These are phyloP conservation scores for Fusarium sp. DNA, from an alignment of 2,329 filamentous ascomycete species.

Conservation along the genomic window DNA sequence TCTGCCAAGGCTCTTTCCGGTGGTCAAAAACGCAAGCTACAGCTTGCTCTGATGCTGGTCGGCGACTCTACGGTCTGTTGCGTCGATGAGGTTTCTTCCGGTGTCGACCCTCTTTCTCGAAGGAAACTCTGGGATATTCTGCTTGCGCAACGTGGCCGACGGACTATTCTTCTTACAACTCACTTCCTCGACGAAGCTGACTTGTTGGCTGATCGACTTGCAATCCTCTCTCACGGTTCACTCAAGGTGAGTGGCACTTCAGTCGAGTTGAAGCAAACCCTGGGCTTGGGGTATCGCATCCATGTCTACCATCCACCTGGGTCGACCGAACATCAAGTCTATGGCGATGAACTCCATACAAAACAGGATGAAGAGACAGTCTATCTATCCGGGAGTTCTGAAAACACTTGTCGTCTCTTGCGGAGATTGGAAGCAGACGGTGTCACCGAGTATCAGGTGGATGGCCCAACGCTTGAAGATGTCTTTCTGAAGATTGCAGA, in stretches of 20 bases:
- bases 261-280: constrained; percentile 7
- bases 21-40: constrained; percentile 87
- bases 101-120: constrained; percentile 83
- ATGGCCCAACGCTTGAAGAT: constrained; percentile 21
- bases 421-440: background rate
- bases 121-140: constrained; percentile 91
- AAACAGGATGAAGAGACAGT: constrained; percentile 4
- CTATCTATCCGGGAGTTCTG: background rate
- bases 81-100: constrained; percentile 74
- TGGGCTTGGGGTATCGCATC: constrained; percentile 5
- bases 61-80: constrained; percentile 70
- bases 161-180: constrained; percentile 85
- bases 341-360: background rate
- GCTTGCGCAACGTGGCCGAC: constrained; percentile 78
- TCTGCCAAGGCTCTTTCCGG: constrained; percentile 80
- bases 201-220: constrained; percentile 76
- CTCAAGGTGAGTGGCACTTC: constrained; percentile 14
- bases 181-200: constrained; percentile 92
- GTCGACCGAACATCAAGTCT: background rate
- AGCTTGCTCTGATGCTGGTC: constrained; percentile 89
- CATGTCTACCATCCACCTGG: constrained; percentile 1
- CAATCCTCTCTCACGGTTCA: constrained; percentile 11
- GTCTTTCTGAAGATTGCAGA: constrained; percentile 21
- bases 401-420: constrained; percentile 4
- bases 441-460: background rate